Evolutionary conservation across 176 grass and related monocot species (phyloP).

Genomic region (Eleusine coracana): DNA sequence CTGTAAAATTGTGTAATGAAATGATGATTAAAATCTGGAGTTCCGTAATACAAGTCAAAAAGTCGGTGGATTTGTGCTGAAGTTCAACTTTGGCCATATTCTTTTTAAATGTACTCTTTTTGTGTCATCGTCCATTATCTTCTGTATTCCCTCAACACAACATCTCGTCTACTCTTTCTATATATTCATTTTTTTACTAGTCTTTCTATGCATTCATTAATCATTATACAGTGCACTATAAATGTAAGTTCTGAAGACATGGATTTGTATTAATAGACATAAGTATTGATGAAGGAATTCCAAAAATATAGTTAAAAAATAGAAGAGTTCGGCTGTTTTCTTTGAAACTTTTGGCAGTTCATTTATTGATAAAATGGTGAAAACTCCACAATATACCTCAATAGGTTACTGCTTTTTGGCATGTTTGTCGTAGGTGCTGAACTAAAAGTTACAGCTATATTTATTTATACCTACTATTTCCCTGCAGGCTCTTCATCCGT

Average conservation of each 20-base stretch:
- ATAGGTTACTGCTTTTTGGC: neutral
- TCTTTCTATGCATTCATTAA: neutral
- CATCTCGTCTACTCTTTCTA: neutral
- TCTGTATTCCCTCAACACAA: neutral
- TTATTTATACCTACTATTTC: slow-evolving; percentile 22
- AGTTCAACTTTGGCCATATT: neutral
- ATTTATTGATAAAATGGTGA: slow-evolving; percentile 21
- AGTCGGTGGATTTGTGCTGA: neutral
- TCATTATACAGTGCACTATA: neutral
- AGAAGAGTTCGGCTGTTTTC: neutral
- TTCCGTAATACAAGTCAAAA: neutral
- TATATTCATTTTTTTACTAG: neutral
- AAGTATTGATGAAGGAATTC: neutral
- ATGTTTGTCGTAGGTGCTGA: neutral
- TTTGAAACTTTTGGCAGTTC: slow-evolving; percentile 11
- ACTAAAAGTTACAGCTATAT: slow-evolving; percentile 19
- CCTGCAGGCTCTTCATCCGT: slow-evolving; percentile 77
- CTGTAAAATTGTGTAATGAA: neutral
- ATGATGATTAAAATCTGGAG: neutral
- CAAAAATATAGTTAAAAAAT: neutral
- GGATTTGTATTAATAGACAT: neutral
- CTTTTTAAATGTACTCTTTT: neutral
- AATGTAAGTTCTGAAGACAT: neutral
- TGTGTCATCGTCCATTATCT: neutral
- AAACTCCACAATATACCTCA: neutral